Evolutionary conservation across 1,284 basidiomycete genomes (phyloP), one percentile per base, ranked within the genome.

Genomic region (Moniliophthora roreri): DNA sequence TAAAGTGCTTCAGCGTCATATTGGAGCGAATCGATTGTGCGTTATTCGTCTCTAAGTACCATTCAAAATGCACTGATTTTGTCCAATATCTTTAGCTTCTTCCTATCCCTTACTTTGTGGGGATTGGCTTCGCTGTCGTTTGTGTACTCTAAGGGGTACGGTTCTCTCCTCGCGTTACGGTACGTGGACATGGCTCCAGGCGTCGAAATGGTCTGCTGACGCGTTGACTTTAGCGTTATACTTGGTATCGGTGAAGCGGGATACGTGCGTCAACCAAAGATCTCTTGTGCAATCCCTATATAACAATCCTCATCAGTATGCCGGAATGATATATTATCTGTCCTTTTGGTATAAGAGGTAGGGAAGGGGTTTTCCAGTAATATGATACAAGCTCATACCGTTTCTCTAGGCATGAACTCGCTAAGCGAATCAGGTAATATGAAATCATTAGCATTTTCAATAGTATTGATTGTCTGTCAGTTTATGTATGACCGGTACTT

Each of bases 11-110:
- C 80, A 81, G 60, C 71, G 79, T 20, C 63, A 73, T 54, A 82
- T 82, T 51, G 80, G 80, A 1, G 80, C 80, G 4, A 81, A 81
- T 56, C 69, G 77, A 62, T 82, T 81, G 80, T 80, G 53, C 56
- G 73, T 58, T 18, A 38, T 49, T 51, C 15, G 35, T 37, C 41
- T 42, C 4, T 28, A 42, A 20, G 6, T 24, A 45, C 35, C 1
- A 38, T 37, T 34, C n/a, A 9, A 8, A 11, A 24, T 5, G 18
- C 7, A 15, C 26, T 21, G n/a, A 46, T 35, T 13, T 18, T 23
- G 9, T 40, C 38, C 42, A 20, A 20, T 36, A 13, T 34, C 13
- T n/a, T n/a, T 42, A 82, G 80, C 61, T 81, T 82, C 63, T 82
- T 81, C 60, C 62, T 82, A 24, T 75, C 79, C 3, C 61, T 81